A percentile compares a stretch with the other conserved stretches of the same genome.
These are phyloP conservation scores for Solanum paucissectum DNA, from an alignment of 257 asterid genomes.

Conservation along the genomic window DNA sequence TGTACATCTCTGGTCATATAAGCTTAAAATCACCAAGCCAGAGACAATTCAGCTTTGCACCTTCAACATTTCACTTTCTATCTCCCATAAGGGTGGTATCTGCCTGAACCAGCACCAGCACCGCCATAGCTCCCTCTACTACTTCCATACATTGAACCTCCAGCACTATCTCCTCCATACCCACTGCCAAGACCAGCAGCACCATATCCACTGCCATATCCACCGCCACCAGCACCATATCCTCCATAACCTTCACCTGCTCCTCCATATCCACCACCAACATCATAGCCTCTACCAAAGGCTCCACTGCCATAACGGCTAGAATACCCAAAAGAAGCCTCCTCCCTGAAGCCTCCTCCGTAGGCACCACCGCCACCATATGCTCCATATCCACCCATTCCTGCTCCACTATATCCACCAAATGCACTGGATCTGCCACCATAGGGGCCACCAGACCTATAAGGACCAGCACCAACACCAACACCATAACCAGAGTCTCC, in stretches of 20 bases:
- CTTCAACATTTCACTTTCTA: conserved; percentile 2
- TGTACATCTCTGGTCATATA: not conserved
- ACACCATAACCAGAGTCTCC: conserved; percentile 19
- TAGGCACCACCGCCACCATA: conserved; percentile 34
- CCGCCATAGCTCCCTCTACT: conserved; percentile 24
- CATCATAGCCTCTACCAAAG: conserved; percentile 1
- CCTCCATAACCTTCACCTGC: conserved; percentile 3
- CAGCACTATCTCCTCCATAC: conserved; percentile 1
- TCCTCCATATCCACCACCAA: conserved; percentile 1
- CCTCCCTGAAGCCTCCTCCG: conserved; percentile 10
- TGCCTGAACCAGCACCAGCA: conserved; percentile 18
- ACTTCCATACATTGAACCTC: conserved; percentile 14
- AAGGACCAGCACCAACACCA: not conserved
- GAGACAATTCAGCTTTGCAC: not conserved
- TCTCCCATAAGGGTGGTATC: conserved; percentile 61
- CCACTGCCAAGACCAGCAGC: conserved; percentile 16
- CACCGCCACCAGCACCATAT: conserved; percentile 2
- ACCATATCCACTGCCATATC: conserved; percentile 14
- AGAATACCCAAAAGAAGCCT: conserved; percentile 4
- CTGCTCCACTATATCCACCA: not conserved
- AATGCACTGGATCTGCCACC: conserved; percentile 16
- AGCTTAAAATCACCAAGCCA: not conserved
- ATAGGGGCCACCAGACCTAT: conserved; percentile 6
- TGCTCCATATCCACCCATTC: conserved; percentile 24
- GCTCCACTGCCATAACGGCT: conserved; percentile 9